phyloP scores from a whole-genome alignment of 306 rosid genomes.

The Cucurbita argyrosperma region DNA sequence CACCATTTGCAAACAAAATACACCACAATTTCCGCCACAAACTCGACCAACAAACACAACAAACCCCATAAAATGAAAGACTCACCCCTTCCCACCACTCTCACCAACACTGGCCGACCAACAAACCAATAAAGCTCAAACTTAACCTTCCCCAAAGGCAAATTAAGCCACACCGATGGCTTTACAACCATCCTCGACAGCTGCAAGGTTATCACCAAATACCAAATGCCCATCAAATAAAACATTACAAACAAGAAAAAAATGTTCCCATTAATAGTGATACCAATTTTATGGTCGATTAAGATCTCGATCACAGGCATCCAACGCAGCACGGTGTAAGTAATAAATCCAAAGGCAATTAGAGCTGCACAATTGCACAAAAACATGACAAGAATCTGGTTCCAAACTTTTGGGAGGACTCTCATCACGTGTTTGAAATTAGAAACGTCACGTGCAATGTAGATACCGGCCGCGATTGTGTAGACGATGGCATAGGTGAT shows the following conservation, averaged over 20 bases:
- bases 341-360: conserved; percentile 10
- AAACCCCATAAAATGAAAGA: conserved; percentile 26
- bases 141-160: not conserved
- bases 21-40: conserved; percentile 50
- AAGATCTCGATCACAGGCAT: conserved; percentile 27
- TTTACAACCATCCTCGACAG: conserved; percentile 27
- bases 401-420: conserved; percentile 10
- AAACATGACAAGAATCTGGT: conserved; percentile 13
- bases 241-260: not conserved
- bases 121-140: not conserved
- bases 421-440: not conserved
- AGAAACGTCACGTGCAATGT: conserved; percentile 11
- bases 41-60: conserved; percentile 22
- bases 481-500: conserved; percentile 18
- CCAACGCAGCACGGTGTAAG: conserved; percentile 31
- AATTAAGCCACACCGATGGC: not conserved
- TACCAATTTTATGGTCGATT: not conserved
- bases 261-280: too few relatives aligned
- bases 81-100: conserved; percentile 16
- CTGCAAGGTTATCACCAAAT: conserved; percentile 42
- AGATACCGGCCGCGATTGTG: conserved; percentile 18
- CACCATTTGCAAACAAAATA: conserved; percentile 72
- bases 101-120: not conserved
- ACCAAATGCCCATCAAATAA: conserved; percentile 25
- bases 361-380: not conserved